Evolutionary conservation across 1,139 yeast species (phyloP).

Genomic region (Lodderomyces beijingensis): DNA sequence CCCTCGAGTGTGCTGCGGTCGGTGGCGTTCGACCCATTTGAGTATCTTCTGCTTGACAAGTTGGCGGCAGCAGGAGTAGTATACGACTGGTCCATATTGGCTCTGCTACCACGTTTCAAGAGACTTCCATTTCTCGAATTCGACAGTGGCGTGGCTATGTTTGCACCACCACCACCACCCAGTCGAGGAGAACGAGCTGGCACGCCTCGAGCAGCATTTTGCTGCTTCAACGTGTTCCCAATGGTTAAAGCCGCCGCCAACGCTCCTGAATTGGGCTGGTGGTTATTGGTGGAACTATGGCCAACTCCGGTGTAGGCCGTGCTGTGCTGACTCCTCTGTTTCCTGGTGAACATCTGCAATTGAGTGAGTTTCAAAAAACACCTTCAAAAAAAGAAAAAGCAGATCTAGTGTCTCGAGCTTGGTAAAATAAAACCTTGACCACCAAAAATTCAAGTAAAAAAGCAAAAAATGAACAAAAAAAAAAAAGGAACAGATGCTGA

Average conservation of each 20-base stretch:
- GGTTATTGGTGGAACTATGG: slow-evolving; percentile 25
- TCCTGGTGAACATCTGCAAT: slow-evolving; percentile 36
- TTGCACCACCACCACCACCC: no score
- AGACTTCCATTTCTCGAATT: slow-evolving; percentile 13
- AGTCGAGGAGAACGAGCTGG: no score
- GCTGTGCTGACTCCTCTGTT: slow-evolving; percentile 29
- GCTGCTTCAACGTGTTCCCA: slow-evolving; percentile 24
- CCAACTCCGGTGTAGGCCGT: slow-evolving; percentile 47
- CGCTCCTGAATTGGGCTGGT: slow-evolving; percentile 39
- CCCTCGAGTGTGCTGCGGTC: no score
- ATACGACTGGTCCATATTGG: no score
- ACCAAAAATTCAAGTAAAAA: no score
- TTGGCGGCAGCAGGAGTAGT: slow-evolving; percentile 5
- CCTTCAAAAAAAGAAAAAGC: no score
- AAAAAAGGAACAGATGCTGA: no score
- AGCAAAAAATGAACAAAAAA: no score
- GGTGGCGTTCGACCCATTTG: slow-evolving; percentile 12
- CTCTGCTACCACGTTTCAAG: slow-evolving; percentile 15
- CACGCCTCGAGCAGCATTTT: slow-evolving; percentile 2
- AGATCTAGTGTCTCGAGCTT: no score
- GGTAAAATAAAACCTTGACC: no score
- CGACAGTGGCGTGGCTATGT: no score
- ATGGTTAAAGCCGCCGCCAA: slow-evolving; percentile 47
- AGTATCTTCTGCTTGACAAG: slow-evolving; percentile 14
- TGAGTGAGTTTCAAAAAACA: no score